phyloP scores from a whole-genome alignment of 371 early-diverging fungal genomes.

The Mucor saturninus region DNA sequence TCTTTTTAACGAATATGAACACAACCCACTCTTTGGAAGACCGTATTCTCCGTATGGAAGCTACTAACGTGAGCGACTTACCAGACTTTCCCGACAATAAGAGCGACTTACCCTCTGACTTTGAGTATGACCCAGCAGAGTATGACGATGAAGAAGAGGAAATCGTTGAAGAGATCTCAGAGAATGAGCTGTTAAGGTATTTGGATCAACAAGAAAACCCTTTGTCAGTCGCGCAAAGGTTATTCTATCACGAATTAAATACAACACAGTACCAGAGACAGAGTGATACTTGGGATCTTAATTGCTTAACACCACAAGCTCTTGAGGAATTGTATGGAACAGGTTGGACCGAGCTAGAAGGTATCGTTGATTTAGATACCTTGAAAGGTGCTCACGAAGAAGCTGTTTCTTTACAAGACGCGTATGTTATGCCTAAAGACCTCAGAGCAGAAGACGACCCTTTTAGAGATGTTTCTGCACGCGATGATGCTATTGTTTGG shows the following conservation, averaged over 20 bases:
- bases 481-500: conserved; percentile 68
- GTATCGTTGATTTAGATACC: conserved; percentile 44
- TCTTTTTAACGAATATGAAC: neutral
- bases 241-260: conserved; percentile 57
- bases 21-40: conserved; percentile 29
- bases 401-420: conserved; percentile 35
- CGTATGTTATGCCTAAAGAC: conserved; percentile 33
- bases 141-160: conserved; percentile 53
- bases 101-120: conserved; percentile 65
- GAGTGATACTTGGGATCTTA: conserved; percentile 27
- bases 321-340: conserved; percentile 56
- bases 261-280: conserved; percentile 37
- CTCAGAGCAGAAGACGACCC: conserved; percentile 50
- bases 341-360: conserved; percentile 61
- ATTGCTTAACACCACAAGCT: conserved; percentile 33
- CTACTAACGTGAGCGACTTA: conserved; percentile 29
- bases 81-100: conserved; percentile 66
- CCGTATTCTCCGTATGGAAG: conserved; percentile 39
- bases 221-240: conserved; percentile 48
- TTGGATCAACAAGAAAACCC: conserved; percentile 58
- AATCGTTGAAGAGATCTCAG: conserved; percentile 58
- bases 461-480: conserved; percentile 61
- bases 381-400: conserved; percentile 46
- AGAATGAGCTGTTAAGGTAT: conserved; percentile 56
- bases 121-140: conserved; percentile 57